phyloP scores from a whole-genome alignment of 1,139 yeast species.

The Candida sp. region DNA sequence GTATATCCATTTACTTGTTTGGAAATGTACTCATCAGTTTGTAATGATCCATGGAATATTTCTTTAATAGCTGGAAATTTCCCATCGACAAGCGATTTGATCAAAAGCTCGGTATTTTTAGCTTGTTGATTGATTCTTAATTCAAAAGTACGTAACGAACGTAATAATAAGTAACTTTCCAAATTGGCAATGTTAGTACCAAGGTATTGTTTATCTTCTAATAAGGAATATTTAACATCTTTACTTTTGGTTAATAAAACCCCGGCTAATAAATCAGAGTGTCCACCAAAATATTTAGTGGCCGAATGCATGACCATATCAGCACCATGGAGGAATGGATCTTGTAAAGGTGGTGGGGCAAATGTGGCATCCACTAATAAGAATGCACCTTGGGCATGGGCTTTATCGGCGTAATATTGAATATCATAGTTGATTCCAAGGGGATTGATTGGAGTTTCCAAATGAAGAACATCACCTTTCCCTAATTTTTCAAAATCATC shows the following conservation, averaged over 20 bases:
- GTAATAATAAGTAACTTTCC: constrained; percentile 68
- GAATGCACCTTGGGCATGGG: constrained; percentile 68
- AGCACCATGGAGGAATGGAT: constrained; percentile 77
- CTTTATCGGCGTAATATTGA: constrained; percentile 55
- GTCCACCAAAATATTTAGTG: constrained; percentile 91
- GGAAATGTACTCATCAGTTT: constrained; percentile 58
- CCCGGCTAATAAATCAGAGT: constrained; percentile 86
- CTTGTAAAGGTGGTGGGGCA: constrained; percentile 89
- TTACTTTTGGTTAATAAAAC: constrained; percentile 60
- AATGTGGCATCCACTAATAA: constrained; percentile 81
- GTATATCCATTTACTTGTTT: constrained; percentile 66
- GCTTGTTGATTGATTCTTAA: constrained; percentile 68
- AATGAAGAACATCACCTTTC: constrained; percentile 73
- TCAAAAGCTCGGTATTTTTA: constrained; percentile 57
- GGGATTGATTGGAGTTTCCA: constrained; percentile 91
- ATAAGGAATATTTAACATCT: constrained; percentile 41
- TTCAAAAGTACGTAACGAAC: constrained; percentile 80
- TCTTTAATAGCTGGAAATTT: constrained; percentile 47
- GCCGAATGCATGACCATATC: constrained; percentile 88
- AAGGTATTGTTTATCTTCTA: constrained; percentile 58
- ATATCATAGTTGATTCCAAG: constrained; percentile 70
- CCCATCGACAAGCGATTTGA: constrained; percentile 53
- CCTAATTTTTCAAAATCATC: constrained; percentile 48
- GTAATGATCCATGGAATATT: constrained; percentile 73
- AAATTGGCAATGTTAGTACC: constrained; percentile 81